These are phyloP conservation scores for Euryodendron excelsum DNA, from an alignment of 148 eudicot species.

Conservation along the genomic window DNA sequence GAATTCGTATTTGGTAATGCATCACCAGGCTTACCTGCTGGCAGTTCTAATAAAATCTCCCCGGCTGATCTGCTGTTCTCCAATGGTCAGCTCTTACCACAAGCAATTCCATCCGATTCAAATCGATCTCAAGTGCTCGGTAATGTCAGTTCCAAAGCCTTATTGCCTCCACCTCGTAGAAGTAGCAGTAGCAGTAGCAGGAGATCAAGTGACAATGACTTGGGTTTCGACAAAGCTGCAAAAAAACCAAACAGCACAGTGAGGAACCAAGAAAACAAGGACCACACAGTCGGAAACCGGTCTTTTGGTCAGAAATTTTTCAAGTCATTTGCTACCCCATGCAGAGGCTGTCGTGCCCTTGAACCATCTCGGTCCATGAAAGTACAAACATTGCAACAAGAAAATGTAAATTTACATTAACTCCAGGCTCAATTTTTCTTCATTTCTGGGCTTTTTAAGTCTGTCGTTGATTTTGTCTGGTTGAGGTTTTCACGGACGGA, in stretches of 20 bases:
- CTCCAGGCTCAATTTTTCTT: neutral
- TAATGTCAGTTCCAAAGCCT: neutral
- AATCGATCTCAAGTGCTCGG: neutral
- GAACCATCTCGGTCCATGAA: conserved; percentile 16
- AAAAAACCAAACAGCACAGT: conserved; percentile 5
- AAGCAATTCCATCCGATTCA: neutral
- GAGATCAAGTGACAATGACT: neutral
- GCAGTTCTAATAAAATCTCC: neutral
- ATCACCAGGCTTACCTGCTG: neutral
- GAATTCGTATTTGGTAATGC: neutral
- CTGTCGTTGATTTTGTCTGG: neutral
- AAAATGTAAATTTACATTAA: neutral
- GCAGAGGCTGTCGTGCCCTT: conserved; percentile 14
- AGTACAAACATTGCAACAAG: neutral
- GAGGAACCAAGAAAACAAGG: conserved; percentile 8
- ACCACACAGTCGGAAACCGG: too few relatives aligned
- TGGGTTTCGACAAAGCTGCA: neutral
- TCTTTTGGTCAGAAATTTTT: conserved; percentile 12
- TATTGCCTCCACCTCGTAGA: neutral
- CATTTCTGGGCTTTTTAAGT: neutral
- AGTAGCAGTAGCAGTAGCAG: neutral
- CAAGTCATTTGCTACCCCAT: conserved; percentile 18
- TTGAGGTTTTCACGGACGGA: neutral
- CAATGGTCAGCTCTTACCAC: conserved; percentile 7
- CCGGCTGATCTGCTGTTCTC: conserved; percentile 6